phyloP scores from a whole-genome alignment of 2,329 filamentous ascomycete species.

The Paraconiothyrium brasiliense region DNA sequence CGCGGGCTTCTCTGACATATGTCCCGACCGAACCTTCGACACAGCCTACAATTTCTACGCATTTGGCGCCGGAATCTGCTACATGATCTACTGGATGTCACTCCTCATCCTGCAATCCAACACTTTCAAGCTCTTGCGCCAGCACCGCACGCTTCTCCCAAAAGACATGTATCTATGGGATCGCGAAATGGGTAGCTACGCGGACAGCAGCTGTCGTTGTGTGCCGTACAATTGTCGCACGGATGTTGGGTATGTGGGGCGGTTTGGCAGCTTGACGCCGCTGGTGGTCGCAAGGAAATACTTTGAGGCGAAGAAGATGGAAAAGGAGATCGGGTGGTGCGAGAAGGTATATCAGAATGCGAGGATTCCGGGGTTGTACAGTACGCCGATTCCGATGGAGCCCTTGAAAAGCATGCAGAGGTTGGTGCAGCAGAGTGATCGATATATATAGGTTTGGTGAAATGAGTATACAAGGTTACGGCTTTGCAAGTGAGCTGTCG shows the following conservation, averaged over 20 bases:
- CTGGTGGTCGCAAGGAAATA: slow-evolving; percentile 48
- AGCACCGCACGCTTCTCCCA: slow-evolving; percentile 35
- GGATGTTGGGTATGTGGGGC: slow-evolving; percentile 41
- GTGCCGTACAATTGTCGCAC: slow-evolving; percentile 44
- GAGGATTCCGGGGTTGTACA: slow-evolving; percentile 44
- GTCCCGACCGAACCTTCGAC: slow-evolving; percentile 38
- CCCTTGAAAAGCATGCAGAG: slow-evolving; percentile 39
- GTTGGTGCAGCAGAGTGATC: slow-evolving; percentile 32
- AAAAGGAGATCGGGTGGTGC: slow-evolving; percentile 41
- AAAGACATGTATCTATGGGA: slow-evolving; percentile 45
- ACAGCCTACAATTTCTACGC: slow-evolving; percentile 43
- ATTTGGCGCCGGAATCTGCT: slow-evolving; percentile 45
- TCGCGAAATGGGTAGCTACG: slow-evolving; percentile 40
- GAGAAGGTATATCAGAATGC: slow-evolving; percentile 40
- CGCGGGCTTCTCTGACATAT: slow-evolving; percentile 39
- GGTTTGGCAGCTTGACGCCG: slow-evolving; percentile 47
- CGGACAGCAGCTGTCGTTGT: slow-evolving; percentile 43
- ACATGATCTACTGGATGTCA: slow-evolving; percentile 49
- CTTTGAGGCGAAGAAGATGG: slow-evolving; percentile 40
- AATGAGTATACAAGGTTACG: not conserved
- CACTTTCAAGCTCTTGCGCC: slow-evolving; percentile 41
- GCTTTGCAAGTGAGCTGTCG: too few relatives aligned
- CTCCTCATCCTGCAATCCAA: slow-evolving; percentile 49
- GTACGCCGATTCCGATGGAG: slow-evolving; percentile 35
- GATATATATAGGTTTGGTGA: slow-evolving; percentile 26